Base-by-base conservation (phyloP, 768 basidiomycete genomes). In the Mycena kentingensis region DNA sequence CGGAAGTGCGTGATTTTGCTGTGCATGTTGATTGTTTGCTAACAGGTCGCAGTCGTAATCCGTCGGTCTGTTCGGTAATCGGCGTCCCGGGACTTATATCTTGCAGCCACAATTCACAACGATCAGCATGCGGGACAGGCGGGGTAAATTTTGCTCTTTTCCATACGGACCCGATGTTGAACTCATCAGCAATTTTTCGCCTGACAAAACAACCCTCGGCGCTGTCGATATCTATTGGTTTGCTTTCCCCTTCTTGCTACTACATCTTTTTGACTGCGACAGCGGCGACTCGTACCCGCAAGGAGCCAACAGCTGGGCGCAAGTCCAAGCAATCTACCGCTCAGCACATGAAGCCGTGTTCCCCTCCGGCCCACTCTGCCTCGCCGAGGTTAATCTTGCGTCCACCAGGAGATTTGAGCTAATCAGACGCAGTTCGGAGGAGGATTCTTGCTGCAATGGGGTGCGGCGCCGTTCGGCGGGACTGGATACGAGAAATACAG, bases 231-330 rank as follows among this genome's bases (percentile, higher is more conserved):
- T 80, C 22, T 79, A 78, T 57, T 79, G 79, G 77, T 73, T 39
- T 27, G 64, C 54, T 5, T 19, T 46, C 13, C 39, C 34, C 21
- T 5, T 56, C 51, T 10, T 11, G 16, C 3, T 18, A 13, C 26
- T 15, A 19, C 10, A 46, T 16, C 22, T 47, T 24, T 24, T 8
- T 18, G 39, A 38, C 15, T n/a, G 26, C 43, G 1, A 55, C 37
- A 80, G 78, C 58, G 78, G 76, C 6, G 79, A 80, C 56, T 79
- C 77, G 1, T 80, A 80, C 54, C 79, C 79, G 16, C 77, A 79
- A 62, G 78, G 78, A 24, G 46, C 67, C 13, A 75, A 70, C 36
- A 70, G 70, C 32, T 80, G 78, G 78, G 70, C 75, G 6, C 76
- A 79, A 63, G 77, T 79, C 2, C 77, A 79, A 45, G 60, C 77